Evolutionary conservation across 2,329 filamentous ascomycete species (phyloP), one percentile per base, ranked within the genome.

Genomic region (Xylariaceae sp.): DNA sequence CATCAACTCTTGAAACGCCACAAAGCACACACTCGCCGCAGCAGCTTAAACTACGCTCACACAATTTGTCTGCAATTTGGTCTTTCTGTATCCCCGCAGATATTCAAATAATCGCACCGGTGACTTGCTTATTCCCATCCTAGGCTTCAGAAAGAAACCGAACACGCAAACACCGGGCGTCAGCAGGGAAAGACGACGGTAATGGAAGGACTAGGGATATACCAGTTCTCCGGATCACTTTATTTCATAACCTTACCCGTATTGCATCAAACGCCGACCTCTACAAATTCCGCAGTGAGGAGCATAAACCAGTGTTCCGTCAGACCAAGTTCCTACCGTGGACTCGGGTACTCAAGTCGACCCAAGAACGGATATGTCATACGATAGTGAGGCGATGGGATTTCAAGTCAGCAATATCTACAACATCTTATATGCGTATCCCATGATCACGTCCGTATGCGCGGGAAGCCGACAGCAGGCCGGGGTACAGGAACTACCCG

Each of bases 381-480:
- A 24, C 33, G 23, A 39, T 24, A 19, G 11, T 7, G 51, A 34
- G 4, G 19, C 14, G 14, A 31, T 3, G 24, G 2, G 17, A 19
- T 14, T 47, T 29, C 28, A 17, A 5, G 40, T 21, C 26, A 44
- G 50, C 31, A 45, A 14, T 26, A n/a, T 19, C 17, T 9, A 16
- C 12, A 26, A 14, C 3, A 8, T 11, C 16, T 24, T 36, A 37
- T 33, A 14, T 39, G 23, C 28, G 21, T 45, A 49, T 52, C 56
- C 52, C 56, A 56, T 59, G 56, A 59, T 59, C 41, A 39, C 24
- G 16, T 23, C 31, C 26, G 7, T 19, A 44, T 56, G 56, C 41
- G 21, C 21, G 33, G 9, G 12, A 31, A 6, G 21, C 37, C n/a
- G 24, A 41, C 21, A 37, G 24, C 28, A 47, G 41, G 36, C 17